Percentiles rank a stretch among this genome's conserved stretches.
These are phyloP conservation scores for Cladosporium sp. DNA, from an alignment of 2,329 filamentous ascomycete species.

Conservation along the genomic window DNA sequence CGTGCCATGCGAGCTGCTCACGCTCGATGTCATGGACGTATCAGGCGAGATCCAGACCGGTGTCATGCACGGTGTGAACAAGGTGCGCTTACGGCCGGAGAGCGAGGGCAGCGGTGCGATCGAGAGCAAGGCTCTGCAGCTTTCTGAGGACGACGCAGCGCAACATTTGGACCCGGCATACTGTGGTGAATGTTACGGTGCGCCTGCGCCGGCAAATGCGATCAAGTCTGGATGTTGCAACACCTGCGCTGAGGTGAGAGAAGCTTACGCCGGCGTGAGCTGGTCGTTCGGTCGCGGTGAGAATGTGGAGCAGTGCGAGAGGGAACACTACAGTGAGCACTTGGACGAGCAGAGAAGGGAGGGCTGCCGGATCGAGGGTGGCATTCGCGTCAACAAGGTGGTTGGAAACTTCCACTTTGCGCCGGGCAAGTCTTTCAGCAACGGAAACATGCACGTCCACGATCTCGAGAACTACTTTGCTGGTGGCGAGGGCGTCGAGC, in stretches of 20 bases:
- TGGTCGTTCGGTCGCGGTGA: conserved; percentile 95
- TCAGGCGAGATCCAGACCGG: conserved; percentile 95
- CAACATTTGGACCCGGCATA: conserved; percentile 86
- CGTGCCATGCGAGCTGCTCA: conserved; percentile 90
- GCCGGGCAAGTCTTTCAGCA: conserved; percentile 91
- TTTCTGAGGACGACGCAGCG: conserved; percentile 66
- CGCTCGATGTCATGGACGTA: conserved; percentile 98
- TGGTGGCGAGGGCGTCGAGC: conserved; percentile 59
- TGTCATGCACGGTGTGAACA: conserved; percentile 86
- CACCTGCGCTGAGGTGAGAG: conserved; percentile 92
- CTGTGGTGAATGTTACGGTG: conserved; percentile 92
- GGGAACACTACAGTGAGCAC: conserved; percentile 88
- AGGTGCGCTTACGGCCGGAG: conserved; percentile 72
- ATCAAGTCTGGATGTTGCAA: conserved; percentile 89
- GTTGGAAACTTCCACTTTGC: conserved; percentile 98
- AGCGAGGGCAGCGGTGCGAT: conserved; percentile 73
- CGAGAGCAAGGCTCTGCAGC: conserved; percentile 62
- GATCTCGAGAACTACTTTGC: conserved; percentile 95
- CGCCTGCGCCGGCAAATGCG: conserved; percentile 65
- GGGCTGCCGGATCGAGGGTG: conserved; percentile 90
- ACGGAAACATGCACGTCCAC: conserved; percentile 95
- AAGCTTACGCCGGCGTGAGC: conserved; percentile 81
- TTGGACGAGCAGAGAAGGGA: conserved; percentile 84
- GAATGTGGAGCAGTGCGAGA: conserved; percentile 88
- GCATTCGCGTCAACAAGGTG: conserved; percentile 94